Percentiles rank a stretch among this genome's conserved stretches.
phyloP scores from a whole-genome alignment of 2,329 filamentous ascomycete species.

The Epichloe brachyelytri region DNA sequence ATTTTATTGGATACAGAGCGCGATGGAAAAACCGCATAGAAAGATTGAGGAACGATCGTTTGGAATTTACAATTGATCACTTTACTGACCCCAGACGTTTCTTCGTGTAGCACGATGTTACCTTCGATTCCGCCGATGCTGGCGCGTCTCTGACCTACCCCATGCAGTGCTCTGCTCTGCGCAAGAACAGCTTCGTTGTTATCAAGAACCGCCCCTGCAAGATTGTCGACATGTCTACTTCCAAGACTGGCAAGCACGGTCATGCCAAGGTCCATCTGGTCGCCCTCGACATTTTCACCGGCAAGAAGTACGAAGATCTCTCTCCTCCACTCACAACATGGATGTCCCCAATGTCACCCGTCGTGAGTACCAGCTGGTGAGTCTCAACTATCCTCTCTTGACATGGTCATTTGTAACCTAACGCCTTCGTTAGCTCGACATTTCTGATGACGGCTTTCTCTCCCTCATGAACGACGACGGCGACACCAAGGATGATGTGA shows the following conservation, averaged over 20 bases:
- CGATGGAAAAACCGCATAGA: not conserved
- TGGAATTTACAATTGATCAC: not conserved
- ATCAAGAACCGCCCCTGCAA: constrained; percentile 99
- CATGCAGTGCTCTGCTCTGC: constrained; percentile 98
- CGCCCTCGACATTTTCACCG: constrained; percentile 97
- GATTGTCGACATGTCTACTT: constrained; percentile 99
- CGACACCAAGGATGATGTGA: constrained; percentile 87
- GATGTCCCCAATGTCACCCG: constrained; percentile 90
- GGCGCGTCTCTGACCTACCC: constrained; percentile 90
- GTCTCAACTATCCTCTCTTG: constrained; percentile 17
- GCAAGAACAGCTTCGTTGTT: constrained; percentile 97
- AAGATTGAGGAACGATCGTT: not conserved
- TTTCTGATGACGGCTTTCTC: constrained; percentile 89
- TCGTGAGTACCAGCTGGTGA: constrained; percentile 87
- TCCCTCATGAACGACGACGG: constrained; percentile 84
- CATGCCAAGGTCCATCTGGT: constrained; percentile 99
- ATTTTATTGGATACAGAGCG: not conserved
- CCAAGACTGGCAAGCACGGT: constrained; percentile 99
- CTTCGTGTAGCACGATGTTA: constrained; percentile 45
- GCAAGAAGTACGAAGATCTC: constrained; percentile 99
- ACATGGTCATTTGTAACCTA: not conserved
- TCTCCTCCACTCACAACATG: constrained; percentile 96
- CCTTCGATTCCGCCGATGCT: constrained; percentile 89
- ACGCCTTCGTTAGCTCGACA: constrained; percentile 54
- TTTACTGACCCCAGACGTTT: constrained; percentile 8